Base-by-base conservation (phyloP, 129 eudicot species). In the Arctium minus region DNA sequence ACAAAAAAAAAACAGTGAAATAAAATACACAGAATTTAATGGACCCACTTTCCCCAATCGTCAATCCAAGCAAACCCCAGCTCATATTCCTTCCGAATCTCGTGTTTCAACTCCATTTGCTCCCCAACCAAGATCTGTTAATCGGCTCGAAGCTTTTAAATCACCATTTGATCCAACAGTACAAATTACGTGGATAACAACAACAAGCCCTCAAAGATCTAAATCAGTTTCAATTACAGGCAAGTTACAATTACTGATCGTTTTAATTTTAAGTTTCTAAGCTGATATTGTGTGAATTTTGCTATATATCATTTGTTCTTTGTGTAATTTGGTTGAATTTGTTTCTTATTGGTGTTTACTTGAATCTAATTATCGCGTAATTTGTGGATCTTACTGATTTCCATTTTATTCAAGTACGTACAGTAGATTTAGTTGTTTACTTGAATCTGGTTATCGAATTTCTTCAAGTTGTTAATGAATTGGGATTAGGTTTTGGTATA, bases 51-150 rank as follows among this genome's bases (percentile, higher is more conserved):
- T 53, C 72, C 76, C 73, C 84, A n/a, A 56, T 27, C 81, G 76
- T 70, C 68, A 76, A 68, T 22, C 60, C 36, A 12, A 81, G 68
- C 84, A 29, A 83, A 78, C 70, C 70, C 84, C 91, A 82, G 85
- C 88, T 81, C 83, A 73, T 79, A 37, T 72, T 60, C 65, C 39
- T 60, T 65, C 39, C 72, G 3, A 32, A 18, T 74, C 81, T 73
- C 76, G 42, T 75, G 44, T 65, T 74, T 85, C 70, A 79, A 86
- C 56, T 74, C 81, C 62, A 77, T 69, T 64, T 80, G 75, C 82
- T 78, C 74, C 31, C 68, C 86, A 85, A 86, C 68, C 86, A 85
- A 86, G 92, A 91, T 88, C 92, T 83, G 86, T 74, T 71, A 29
- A 68, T 36, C 17, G 29, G 29, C 35, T 78, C 40, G 65, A 42